phyloP scores from a whole-genome alignment of 305 asterid genomes.

The Withania somnifera region DNA sequence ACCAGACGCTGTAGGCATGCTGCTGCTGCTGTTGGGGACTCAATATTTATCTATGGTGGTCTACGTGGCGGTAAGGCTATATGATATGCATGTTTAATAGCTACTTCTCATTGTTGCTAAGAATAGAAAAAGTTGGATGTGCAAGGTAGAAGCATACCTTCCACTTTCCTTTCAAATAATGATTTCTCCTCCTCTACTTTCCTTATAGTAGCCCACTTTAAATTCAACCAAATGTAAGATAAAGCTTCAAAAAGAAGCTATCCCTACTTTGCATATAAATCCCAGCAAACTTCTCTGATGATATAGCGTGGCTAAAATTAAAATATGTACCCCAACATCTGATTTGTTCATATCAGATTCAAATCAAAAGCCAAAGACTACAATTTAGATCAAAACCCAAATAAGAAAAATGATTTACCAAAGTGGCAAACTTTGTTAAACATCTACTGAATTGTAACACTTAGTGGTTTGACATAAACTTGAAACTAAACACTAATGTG shows the following conservation, averaged over 20 bases:
- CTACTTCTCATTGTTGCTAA: background rate
- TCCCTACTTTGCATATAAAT: background rate
- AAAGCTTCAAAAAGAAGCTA: background rate
- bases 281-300: background rate
- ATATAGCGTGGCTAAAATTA: background rate
- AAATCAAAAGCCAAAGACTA: background rate
- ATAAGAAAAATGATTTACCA: background rate
- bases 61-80: constrained; percentile 88
- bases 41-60: constrained; percentile 95
- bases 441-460: background rate
- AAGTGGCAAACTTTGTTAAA: background rate
- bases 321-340: background rate
- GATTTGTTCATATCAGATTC: background rate
- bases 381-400: background rate
- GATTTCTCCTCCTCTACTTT: background rate
- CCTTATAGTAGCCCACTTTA: background rate
- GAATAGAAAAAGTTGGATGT: background rate
- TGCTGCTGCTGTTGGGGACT: constrained; percentile 96
- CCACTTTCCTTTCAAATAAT: background rate
- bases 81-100: background rate
- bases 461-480: background rate
- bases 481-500: background rate
- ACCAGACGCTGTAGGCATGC: constrained; percentile 98
- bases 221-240: background rate
- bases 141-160: background rate